Base-by-base conservation (phyloP, 2,329 filamentous ascomycete species). In the Colletotrichum karsti region DNA sequence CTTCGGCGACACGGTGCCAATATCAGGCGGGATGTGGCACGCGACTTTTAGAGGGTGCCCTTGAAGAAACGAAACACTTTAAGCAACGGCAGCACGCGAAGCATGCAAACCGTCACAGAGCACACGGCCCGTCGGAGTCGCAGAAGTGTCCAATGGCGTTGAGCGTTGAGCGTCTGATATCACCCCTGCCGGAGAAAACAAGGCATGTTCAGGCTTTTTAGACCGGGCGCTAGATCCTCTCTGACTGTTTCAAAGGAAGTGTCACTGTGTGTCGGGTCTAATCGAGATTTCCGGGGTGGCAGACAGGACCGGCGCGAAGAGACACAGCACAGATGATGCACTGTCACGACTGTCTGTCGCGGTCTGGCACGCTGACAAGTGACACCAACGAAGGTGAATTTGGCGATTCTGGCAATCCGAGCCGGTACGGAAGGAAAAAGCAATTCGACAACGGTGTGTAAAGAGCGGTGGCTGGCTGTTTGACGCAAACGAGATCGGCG, bases 1-100 rank as follows among this genome's bases (percentile, higher is more conserved):
- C 28, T 46, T 48, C 41, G 54, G 61, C 39, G 37, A 58, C 60
- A 65, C 60, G 53, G 24, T 54, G 37, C 33, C 9, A 58, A 57
- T 50, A 28, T 28, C 1, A 39, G 44, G 22, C 51, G 64, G 22
- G 37, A 57, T 42, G 44, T 39, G 28, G 53, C 65, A 53, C 53
- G 60, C 65, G 60, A 58, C 39, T 35, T 59, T 28, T 7, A 42
- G 46, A 59, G 54, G 54, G 46, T 53, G 37, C 37, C 60, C 65
- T 46, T 15, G 65, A 42, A 46, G 65, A 68, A 68, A 68, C 60
- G 65, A 68, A 68, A 68, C 65, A 59, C n/a, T 65, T 41, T 42
- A 58, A 65, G 60, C 65, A 68, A 68, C 46, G 59, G 51, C 51
- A 67, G 24, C 30, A 56, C 57, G 50, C 48, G 50, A 26, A 51